Evolutionary conservation across 176 grass and related monocot genomes (phyloP).

Genomic region (Musa acuminata): DNA sequence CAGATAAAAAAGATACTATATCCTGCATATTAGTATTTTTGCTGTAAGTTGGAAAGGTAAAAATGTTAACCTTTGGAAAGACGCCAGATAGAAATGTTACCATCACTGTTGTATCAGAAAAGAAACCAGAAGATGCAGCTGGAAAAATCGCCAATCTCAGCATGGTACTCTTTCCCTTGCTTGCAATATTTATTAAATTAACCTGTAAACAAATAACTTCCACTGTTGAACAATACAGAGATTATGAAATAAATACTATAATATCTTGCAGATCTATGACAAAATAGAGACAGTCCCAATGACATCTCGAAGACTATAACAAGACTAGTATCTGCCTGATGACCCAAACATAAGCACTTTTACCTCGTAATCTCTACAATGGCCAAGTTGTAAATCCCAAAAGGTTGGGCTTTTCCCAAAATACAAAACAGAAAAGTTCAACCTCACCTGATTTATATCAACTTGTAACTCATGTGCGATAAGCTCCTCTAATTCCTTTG

Average conservation of each 20-base stretch:
- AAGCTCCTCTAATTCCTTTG: conserved; percentile 55
- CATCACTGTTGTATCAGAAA: conserved; percentile 84
- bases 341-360: neutral
- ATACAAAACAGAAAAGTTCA: neutral
- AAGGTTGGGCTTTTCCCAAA: neutral
- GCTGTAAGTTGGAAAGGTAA: neutral
- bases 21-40: conserved; percentile 35
- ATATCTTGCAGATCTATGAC: conserved; percentile 8
- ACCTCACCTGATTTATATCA: conserved; percentile 58
- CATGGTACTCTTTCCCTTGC: conserved; percentile 65
- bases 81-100: conserved; percentile 32
- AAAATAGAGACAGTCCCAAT: neutral
- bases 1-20: conserved; percentile 75
- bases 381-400: neutral
- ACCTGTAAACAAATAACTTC: conserved; percentile 44
- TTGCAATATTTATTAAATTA: conserved; percentile 62
- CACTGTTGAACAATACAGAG: neutral
- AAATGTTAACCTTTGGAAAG: conserved; percentile 12
- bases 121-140: conserved; percentile 64
- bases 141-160: conserved; percentile 81
- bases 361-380: neutral
- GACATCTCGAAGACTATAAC: neutral
- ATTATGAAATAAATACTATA: conserved; percentile 4
- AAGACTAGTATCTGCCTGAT: neutral
- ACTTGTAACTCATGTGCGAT: conserved; percentile 82